Evolutionary conservation across 208 protist species (phyloP).

Genomic region (Phytomonas sp.): DNA sequence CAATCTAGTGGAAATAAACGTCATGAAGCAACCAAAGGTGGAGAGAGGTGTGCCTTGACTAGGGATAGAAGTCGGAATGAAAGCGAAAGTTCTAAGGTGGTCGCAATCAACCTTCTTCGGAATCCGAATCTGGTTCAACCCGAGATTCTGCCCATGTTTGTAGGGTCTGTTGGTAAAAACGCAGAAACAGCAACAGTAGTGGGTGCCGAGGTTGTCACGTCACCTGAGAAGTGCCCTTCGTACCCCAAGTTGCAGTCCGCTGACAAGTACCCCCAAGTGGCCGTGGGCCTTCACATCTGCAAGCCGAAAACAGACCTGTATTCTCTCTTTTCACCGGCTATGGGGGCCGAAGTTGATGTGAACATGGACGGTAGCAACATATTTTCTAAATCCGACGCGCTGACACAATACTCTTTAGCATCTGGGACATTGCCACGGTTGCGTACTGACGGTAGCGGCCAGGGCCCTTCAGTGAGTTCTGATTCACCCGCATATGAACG

Average conservation of each 20-base stretch:
- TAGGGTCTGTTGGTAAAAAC: neutral
- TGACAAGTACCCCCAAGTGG: neutral
- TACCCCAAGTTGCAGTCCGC: neutral
- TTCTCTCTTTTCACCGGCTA: neutral
- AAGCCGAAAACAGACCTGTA: neutral
- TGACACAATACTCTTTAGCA: neutral
- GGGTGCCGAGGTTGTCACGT: neutral
- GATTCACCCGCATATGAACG: slow-evolving; percentile 6
- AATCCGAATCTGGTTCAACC: neutral
- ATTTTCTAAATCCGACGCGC: neutral
- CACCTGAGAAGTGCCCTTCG: neutral
- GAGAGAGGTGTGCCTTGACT: neutral
- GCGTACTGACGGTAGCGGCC: neutral
- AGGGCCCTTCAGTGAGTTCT: neutral
- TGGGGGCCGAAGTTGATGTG: neutral
- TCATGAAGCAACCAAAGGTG: neutral
- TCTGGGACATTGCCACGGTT: neutral
- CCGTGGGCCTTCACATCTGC: neutral
- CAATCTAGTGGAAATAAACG: neutral
- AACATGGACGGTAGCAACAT: neutral
- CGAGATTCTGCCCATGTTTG: neutral
- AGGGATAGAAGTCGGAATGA: neutral
- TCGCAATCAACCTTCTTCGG: neutral
- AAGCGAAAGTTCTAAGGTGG: neutral
- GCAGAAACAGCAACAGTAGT: neutral